Base-by-base conservation (phyloP, 2,329 filamentous ascomycete species). In the Xylaria arbuscula region DNA sequence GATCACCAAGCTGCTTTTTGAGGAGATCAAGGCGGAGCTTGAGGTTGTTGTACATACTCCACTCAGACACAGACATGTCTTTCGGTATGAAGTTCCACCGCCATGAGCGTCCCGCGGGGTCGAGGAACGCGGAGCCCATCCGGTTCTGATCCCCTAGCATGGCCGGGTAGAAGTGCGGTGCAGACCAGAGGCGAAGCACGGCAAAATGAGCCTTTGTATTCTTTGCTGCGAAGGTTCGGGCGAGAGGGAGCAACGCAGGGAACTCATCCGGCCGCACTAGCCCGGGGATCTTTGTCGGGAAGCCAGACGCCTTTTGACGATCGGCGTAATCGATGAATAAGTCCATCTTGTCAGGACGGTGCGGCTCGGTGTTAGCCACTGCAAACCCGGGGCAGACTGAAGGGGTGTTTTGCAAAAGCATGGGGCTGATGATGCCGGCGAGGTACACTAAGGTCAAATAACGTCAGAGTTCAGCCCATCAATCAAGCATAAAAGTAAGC, bases 161-260 rank as follows among this genome's bases (percentile, higher is more conserved):
- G 17, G 84, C 77, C 7, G 84, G 83, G 71, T 82, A 86, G 76
- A 85, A 86, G 72, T 84, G 81, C 6, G 83, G 80, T 1, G 83
- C 80, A 9, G 80, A 82, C 83, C 83, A 86, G 54, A 85, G 69
- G 6, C 81, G 77, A 1, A 86, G 77, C 15, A 84, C 67, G 0
- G 83, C 79, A 73, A 86, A 86, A 6, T 75, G 74, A 15, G 81
- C 62, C 7, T 28, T 19, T 13, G 24, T 28, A 34, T 75, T 62
- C 57, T 70, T 54, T 8, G 64, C 63, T 2, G 75, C 72, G 72
- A 82, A 83, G 5, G 58, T 59, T 22, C 71, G 74, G 6, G 80
- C 81, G 1, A 69, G 70, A 0, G 68, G 69, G 2, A 82, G 73
- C 19, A 85, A 72, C 5, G 72, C 74, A 36, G 79, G 76, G 62